phyloP scores from a whole-genome alignment of 148 eudicot genomes.

The Silene conica region DNA sequence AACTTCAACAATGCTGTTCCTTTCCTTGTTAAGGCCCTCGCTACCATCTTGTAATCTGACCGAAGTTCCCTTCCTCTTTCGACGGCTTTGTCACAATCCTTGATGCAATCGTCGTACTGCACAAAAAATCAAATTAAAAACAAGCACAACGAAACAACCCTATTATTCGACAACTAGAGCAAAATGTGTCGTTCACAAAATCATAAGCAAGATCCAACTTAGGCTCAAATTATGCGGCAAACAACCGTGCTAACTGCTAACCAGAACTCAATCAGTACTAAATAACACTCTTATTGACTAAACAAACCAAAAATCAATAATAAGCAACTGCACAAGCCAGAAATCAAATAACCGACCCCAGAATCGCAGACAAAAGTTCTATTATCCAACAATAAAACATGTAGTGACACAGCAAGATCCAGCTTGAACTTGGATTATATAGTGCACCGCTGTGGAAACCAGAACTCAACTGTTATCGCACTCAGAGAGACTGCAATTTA shows the following conservation, averaged over 20 bases:
- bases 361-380: too few species aligned
- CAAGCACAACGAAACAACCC: neutral
- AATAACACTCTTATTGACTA: too few species aligned
- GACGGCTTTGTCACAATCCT: constrained; percentile 93
- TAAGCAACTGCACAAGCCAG: too few species aligned
- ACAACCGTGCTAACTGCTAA: too few species aligned
- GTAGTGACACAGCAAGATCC: neutral
- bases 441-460: neutral
- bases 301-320: too few species aligned
- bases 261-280: too few species aligned
- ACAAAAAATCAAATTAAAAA: neutral
- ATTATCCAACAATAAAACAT: too few species aligned
- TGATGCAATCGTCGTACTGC: constrained; percentile 85
- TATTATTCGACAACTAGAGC: neutral
- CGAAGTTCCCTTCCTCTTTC: constrained; percentile 96
- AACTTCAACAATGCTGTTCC: constrained; percentile 84
- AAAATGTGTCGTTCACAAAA: neutral
- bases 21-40: constrained; percentile 90
- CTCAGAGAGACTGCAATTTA: too few species aligned
- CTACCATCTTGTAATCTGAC: constrained; percentile 90
- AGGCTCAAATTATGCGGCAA: neutral
- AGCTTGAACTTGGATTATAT: neutral
- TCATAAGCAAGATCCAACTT: neutral
- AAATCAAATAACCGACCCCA: too few species aligned
- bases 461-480: neutral